These are phyloP conservation scores for Salix viminalis DNA, from an alignment of 345 rosid species.

Conservation along the genomic window DNA sequence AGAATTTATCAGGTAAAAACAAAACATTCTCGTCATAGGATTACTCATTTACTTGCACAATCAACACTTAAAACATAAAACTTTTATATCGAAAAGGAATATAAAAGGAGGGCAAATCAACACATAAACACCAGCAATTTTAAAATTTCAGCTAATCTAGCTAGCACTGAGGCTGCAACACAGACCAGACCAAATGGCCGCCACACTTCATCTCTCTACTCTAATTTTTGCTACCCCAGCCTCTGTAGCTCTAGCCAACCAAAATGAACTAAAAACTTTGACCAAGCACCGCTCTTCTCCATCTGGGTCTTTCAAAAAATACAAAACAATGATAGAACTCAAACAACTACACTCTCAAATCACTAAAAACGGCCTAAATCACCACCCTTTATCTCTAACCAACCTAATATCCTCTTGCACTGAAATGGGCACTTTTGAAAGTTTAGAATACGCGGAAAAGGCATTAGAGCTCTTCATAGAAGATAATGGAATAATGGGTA, in stretches of 20 bases:
- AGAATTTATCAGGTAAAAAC: too few species aligned
- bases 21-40: too few species aligned
- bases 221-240: constrained; percentile 17
- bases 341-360: constrained; percentile 35
- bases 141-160: too few species aligned
- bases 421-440: constrained; percentile 46
- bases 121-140: too few species aligned
- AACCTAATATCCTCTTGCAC: constrained; percentile 41
- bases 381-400: constrained; percentile 20
- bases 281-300: constrained; percentile 11
- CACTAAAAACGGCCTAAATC: constrained; percentile 30
- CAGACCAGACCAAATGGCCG: constrained; percentile 10
- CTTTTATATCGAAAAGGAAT: too few species aligned
- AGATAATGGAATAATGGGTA: constrained; percentile 27
- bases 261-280: constrained; percentile 9
- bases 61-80: too few species aligned
- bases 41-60: too few species aligned
- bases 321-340: constrained; percentile 42
- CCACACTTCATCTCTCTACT: constrained; percentile 20
- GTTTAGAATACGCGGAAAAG: constrained; percentile 47
- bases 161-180: too few species aligned
- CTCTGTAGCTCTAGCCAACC: constrained; percentile 13
- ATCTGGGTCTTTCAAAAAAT: constrained; percentile 24
- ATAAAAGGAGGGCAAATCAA: too few species aligned
- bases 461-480: constrained; percentile 34